phyloP scores from a whole-genome alignment of 768 basidiomycete species.

The Termitomyces sp. region DNA sequence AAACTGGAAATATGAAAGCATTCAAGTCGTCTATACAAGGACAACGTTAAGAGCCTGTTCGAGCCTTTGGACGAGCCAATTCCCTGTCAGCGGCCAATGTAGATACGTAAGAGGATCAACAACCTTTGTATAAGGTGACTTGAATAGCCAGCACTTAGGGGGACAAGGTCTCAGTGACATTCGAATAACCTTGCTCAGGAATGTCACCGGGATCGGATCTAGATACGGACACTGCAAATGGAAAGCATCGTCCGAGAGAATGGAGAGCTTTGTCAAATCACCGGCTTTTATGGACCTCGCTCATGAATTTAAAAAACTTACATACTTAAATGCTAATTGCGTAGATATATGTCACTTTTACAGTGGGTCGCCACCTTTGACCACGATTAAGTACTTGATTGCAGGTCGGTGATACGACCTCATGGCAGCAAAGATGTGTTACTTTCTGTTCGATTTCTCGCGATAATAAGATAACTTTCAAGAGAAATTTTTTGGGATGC shows the following conservation, averaged over 20 bases:
- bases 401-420: neutral
- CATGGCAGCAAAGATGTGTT: neutral
- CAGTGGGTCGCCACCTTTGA: neutral
- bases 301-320: neutral
- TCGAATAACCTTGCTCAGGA: neutral
- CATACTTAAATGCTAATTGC: neutral
- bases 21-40: neutral
- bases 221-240: neutral
- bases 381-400: neutral
- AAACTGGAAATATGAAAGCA: conserved; percentile 5
- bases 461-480: neutral
- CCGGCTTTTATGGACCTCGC: neutral
- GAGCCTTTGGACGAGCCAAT: neutral
- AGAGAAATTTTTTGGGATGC: neutral
- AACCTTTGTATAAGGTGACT: neutral
- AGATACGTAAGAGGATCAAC: neutral
- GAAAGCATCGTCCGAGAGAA: neutral
- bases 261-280: neutral
- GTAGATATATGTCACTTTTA: neutral
- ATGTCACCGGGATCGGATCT: neutral
- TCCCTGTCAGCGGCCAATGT: neutral
- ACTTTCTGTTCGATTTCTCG: neutral
- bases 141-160: neutral
- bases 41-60: neutral
- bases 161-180: neutral